These are phyloP conservation scores for Scutellaria baicalensis DNA, from an alignment of 257 asterid genomes.

Conservation along the genomic window DNA sequence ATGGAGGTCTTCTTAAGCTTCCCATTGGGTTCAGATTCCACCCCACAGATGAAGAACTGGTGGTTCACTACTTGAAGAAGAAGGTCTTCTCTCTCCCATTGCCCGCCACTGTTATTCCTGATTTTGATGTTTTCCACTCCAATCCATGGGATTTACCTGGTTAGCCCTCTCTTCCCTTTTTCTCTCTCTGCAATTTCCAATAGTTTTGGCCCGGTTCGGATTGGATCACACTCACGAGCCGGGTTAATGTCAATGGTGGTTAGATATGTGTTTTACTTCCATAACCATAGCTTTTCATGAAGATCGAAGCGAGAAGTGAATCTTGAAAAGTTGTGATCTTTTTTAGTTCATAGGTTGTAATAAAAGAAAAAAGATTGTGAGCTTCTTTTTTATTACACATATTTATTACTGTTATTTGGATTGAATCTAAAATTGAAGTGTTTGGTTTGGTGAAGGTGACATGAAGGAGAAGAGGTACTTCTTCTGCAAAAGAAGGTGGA, in stretches of 20 bases:
- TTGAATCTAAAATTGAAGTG: not conserved
- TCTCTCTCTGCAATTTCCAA: too few relatives aligned
- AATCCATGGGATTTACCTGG: slow-evolving; percentile 57
- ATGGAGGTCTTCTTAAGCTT: slow-evolving; percentile 6
- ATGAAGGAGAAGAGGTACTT: slow-evolving; percentile 42
- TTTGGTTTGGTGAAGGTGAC: slow-evolving; percentile 29
- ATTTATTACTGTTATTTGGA: too few relatives aligned
- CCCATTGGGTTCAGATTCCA: slow-evolving; percentile 54
- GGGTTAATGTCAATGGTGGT: too few relatives aligned
- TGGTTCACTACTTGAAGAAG: slow-evolving; percentile 42
- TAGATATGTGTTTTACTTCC: too few relatives aligned
- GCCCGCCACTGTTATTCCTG: slow-evolving; percentile 41
- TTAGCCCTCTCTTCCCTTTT: not conserved
- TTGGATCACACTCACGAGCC: not conserved
- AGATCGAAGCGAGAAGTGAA: too few relatives aligned
- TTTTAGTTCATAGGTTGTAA: too few relatives aligned
- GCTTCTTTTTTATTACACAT: too few relatives aligned
- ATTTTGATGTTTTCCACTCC: slow-evolving; percentile 23
- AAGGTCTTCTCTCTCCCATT: slow-evolving; percentile 34
- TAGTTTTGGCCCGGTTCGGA: too few relatives aligned
- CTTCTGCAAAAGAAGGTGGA: slow-evolving; percentile 31
- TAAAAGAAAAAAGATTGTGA: too few relatives aligned
- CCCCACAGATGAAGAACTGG: slow-evolving; percentile 44
- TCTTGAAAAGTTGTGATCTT: too few relatives aligned
- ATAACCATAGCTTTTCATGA: too few relatives aligned